Percentiles rank a stretch among this genome's conserved stretches.
Evolutionary conservation across 495 filamentous ascomycete species (phyloP).

Genomic region (Neurospora sp.): DNA sequence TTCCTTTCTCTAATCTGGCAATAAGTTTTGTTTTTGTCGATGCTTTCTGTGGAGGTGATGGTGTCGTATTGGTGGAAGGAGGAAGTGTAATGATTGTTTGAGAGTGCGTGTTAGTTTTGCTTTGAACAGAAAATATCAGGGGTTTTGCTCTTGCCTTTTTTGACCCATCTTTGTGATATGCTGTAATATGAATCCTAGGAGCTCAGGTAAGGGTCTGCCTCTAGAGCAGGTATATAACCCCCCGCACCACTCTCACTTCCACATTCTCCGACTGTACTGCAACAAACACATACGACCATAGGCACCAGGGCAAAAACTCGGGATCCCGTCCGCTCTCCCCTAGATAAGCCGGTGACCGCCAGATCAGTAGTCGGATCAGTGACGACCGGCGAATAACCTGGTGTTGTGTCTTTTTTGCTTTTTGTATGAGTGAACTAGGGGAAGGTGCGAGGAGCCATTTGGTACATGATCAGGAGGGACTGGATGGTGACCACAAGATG

Average conservation of each 20-base stretch:
- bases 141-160: background rate
- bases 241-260: background rate
- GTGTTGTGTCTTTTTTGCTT: background rate
- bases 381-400: background rate
- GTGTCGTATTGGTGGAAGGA: background rate
- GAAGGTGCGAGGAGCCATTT: background rate
- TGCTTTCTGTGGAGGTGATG: background rate
- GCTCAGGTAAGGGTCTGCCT: background rate
- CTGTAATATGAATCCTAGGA: background rate
- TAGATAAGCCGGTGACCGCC: background rate
- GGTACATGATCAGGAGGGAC: no score
- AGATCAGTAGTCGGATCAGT: background rate
- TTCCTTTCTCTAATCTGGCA: background rate
- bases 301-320: background rate
- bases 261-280: background rate
- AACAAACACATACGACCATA: background rate
- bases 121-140: background rate
- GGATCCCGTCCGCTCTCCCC: background rate
- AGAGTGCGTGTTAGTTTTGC: background rate
- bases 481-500: no score
- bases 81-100: background rate
- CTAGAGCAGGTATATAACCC: background rate
- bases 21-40: background rate
- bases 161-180: background rate
- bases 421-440: background rate